These are phyloP conservation scores for Durotheca rogersii DNA, from an alignment of 495 filamentous ascomycete species.

Conservation along the genomic window DNA sequence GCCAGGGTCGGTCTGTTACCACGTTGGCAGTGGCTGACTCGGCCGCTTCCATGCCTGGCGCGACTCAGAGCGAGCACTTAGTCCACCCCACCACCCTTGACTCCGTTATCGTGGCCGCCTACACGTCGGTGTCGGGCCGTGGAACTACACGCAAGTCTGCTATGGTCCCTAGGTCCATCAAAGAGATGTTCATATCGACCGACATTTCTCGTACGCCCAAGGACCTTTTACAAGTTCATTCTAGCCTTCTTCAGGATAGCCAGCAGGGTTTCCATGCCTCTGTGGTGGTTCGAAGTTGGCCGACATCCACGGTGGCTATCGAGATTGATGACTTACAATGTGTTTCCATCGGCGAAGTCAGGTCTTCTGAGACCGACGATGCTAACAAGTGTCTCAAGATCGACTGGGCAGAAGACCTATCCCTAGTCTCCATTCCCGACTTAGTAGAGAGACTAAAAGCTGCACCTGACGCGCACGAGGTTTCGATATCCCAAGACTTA, in stretches of 20 bases:
- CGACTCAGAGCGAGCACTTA: conserved; percentile 41
- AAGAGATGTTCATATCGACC: neutral
- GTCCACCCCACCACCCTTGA: conserved; percentile 51
- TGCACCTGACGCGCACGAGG: too few species aligned
- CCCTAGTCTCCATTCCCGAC: too few species aligned
- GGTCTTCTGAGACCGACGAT: too few species aligned
- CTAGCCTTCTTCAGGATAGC: neutral
- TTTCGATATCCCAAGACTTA: too few species aligned
- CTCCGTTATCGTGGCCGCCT: conserved; percentile 38
- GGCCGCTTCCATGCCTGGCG: conserved; percentile 42
- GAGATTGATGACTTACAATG: too few species aligned
- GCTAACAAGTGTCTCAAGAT: too few species aligned
- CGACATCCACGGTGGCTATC: too few species aligned
- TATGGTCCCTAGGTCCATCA: neutral
- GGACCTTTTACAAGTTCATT: neutral
- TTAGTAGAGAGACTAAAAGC: too few species aligned
- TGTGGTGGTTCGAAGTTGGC: too few species aligned
- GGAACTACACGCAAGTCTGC: neutral
- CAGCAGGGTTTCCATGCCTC: too few species aligned
- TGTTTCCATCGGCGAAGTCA: too few species aligned
- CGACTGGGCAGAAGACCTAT: too few species aligned
- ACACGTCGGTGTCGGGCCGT: conserved; percentile 18
- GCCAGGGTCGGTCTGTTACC: neutral
- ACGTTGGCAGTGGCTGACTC: neutral
- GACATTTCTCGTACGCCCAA: neutral